phyloP scores from a whole-genome alignment of 1,139 yeast species.

The Scheffersomyces parashehatae region DNA sequence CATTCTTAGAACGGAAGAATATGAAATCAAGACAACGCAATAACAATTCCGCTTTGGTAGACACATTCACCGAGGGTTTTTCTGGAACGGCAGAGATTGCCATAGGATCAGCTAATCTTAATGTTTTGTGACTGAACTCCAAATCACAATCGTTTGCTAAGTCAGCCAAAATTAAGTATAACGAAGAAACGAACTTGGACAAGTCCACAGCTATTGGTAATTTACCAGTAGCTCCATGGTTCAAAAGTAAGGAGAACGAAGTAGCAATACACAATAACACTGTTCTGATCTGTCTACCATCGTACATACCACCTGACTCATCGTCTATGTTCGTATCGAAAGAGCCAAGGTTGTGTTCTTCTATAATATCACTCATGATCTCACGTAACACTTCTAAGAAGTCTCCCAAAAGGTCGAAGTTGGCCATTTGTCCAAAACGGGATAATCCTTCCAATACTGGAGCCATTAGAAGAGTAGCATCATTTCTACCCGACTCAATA shows the following conservation, averaged over 20 bases:
- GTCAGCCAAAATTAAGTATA: constrained; percentile 66
- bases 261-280: constrained; percentile 82
- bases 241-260: constrained; percentile 78
- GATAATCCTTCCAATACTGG: constrained; percentile 90
- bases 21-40: constrained; percentile 76
- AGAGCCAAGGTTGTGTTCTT: constrained; percentile 27
- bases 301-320: constrained; percentile 31
- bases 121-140: constrained; percentile 79
- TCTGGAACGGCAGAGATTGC: constrained; percentile 33
- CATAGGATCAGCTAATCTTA: constrained; percentile 78
- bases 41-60: constrained; percentile 85
- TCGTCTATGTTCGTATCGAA: constrained; percentile 19
- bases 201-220: constrained; percentile 64
- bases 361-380: constrained; percentile 53
- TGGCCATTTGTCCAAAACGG: constrained; percentile 87
- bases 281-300: constrained; percentile 56
- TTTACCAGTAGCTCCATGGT: constrained; percentile 60
- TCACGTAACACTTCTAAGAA: constrained; percentile 86
- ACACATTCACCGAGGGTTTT: constrained; percentile 76
- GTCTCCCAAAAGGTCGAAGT: constrained; percentile 89
- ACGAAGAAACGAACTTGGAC: constrained; percentile 69
- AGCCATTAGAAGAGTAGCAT: constrained; percentile 64
- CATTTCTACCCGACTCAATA: constrained; percentile 41
- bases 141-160: constrained; percentile 78
- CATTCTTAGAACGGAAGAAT: constrained; percentile 76